phyloP scores from a whole-genome alignment of 1,284 basidiomycete species.

The Phlebopus sp. region DNA sequence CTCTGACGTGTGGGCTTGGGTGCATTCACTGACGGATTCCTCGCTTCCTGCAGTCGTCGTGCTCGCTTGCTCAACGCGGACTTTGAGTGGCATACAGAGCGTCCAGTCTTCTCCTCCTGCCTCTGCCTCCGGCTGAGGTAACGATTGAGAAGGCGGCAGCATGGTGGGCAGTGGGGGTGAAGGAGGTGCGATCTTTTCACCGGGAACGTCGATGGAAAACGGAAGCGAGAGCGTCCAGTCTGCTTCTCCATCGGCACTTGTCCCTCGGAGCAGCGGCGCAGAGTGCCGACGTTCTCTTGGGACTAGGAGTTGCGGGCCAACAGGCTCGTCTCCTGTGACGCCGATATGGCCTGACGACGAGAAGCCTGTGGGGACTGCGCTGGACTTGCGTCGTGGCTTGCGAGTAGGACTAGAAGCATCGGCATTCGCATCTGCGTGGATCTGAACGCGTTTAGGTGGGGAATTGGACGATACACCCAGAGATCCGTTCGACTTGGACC shows the following conservation, averaged over 20 bases:
- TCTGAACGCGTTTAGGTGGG: constrained; percentile 29
- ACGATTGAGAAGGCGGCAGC: no score
- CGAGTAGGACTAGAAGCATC: constrained; percentile 7
- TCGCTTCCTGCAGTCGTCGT: constrained; percentile 5
- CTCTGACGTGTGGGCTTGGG: constrained; percentile 1
- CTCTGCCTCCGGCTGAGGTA: constrained; percentile 3
- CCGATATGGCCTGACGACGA: constrained; percentile 1
- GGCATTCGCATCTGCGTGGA: constrained; percentile 21
- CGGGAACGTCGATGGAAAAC: constrained; percentile 28
- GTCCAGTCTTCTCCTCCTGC: constrained; percentile 30
- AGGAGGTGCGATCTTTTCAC: constrained; percentile 16
- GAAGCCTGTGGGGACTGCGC: constrained; percentile 16
- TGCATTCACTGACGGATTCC: constrained; percentile 5
- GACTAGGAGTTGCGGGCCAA: constrained; percentile 22
- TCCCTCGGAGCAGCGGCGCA: constrained; percentile 18
- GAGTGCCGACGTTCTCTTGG: constrained; percentile 32
- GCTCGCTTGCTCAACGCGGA: neutral
- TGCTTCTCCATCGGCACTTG: constrained; percentile 4
- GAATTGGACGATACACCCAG: constrained; percentile 11
- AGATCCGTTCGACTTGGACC: constrained; percentile 27
- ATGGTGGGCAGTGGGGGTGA: constrained; percentile 9
- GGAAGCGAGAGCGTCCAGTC: constrained; percentile 34
- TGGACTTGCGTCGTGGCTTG: constrained; percentile 30
- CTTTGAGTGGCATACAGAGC: constrained; percentile 31
- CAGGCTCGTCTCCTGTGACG: neutral